phyloP scores from a whole-genome alignment of 2,329 filamentous ascomycete species.

The Calonectria honghensis region DNA sequence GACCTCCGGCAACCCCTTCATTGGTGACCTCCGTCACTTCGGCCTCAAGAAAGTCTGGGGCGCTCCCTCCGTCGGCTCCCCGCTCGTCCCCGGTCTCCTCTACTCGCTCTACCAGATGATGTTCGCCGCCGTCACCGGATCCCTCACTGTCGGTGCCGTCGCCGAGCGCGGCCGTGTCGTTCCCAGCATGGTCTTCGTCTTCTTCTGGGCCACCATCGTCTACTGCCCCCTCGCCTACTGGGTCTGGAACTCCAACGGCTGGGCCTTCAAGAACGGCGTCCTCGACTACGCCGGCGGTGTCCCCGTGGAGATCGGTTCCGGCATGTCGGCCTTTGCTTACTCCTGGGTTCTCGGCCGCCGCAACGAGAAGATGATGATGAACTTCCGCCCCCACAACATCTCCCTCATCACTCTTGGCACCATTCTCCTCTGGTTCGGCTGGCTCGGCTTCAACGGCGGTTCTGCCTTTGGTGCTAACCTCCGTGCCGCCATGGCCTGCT shows the following conservation, averaged over 20 bases:
- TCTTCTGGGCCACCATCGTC: conserved; percentile 97
- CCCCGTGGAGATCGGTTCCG: conserved; percentile 97
- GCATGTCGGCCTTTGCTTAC: conserved; percentile 94
- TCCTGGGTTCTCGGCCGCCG: conserved; percentile 96
- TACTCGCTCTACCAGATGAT: conserved; percentile 99
- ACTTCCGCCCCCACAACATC: conserved; percentile 99
- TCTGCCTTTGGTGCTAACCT: conserved; percentile 96
- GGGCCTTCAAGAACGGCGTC: conserved; percentile 92
- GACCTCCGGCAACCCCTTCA: conserved; percentile 89
- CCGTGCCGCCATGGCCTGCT: conserved; percentile 96
- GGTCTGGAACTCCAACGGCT: conserved; percentile 97
- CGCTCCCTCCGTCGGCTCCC: conserved; percentile 89
- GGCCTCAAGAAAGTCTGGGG: conserved; percentile 90
- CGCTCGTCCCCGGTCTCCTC: conserved; percentile 90
- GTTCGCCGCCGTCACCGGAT: conserved; percentile 95
- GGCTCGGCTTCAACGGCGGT: conserved; percentile 99
- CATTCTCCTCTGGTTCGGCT: conserved; percentile 97
- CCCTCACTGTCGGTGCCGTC: conserved; percentile 92
- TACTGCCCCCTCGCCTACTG: conserved; percentile 98
- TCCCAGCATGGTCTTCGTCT: conserved; percentile 95
- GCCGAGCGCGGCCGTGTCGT: conserved; percentile 95
- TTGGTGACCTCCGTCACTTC: conserved; percentile 92
- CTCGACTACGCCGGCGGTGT: conserved; percentile 97
- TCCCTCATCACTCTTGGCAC: conserved; percentile 97
- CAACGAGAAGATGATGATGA: conserved; percentile 99